Evolutionary conservation across 2,329 filamentous ascomycete species (phyloP).

Genomic region (Aschersonia sp.): DNA sequence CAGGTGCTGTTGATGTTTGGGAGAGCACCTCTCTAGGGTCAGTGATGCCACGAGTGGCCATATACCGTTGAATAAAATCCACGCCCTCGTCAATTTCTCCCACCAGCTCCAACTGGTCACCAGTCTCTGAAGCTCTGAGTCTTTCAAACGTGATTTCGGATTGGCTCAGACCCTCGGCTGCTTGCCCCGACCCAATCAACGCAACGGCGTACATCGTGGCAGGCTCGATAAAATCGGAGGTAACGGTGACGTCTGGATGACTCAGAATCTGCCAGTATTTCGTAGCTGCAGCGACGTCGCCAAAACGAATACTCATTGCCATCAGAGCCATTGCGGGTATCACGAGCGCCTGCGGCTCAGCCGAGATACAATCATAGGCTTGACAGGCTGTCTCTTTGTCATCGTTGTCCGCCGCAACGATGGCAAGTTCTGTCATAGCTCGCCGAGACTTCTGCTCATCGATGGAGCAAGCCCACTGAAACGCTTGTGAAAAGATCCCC

Average conservation of each 20-base stretch:
- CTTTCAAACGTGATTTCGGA: slow-evolving; percentile 78
- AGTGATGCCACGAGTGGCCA: slow-evolving; percentile 37
- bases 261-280: slow-evolving; percentile 69
- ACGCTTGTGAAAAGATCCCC: slow-evolving; percentile 58
- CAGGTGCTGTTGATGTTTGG: slow-evolving; percentile 24
- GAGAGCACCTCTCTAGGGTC: slow-evolving; percentile 42
- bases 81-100: slow-evolving; percentile 82
- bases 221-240: slow-evolving; percentile 63
- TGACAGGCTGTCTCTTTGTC: slow-evolving; percentile 53
- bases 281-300: slow-evolving; percentile 63
- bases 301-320: slow-evolving; percentile 72
- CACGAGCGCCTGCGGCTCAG: slow-evolving; percentile 32
- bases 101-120: slow-evolving; percentile 38
- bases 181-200: slow-evolving; percentile 71
- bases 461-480: slow-evolving; percentile 56
- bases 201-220: slow-evolving; percentile 84
- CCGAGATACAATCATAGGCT: slow-evolving; percentile 46
- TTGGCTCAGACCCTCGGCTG: slow-evolving; percentile 67
- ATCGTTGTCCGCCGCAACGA: slow-evolving; percentile 66
- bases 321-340: slow-evolving; percentile 66
- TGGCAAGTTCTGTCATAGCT: slow-evolving; percentile 61
- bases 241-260: slow-evolving; percentile 43
- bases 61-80: slow-evolving; percentile 50
- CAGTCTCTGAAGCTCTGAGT: slow-evolving; percentile 49
- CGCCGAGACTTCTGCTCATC: slow-evolving; percentile 42